Evolutionary conservation across 805 yeast species (phyloP).

Genomic region (Suhomyces emberorum): DNA sequence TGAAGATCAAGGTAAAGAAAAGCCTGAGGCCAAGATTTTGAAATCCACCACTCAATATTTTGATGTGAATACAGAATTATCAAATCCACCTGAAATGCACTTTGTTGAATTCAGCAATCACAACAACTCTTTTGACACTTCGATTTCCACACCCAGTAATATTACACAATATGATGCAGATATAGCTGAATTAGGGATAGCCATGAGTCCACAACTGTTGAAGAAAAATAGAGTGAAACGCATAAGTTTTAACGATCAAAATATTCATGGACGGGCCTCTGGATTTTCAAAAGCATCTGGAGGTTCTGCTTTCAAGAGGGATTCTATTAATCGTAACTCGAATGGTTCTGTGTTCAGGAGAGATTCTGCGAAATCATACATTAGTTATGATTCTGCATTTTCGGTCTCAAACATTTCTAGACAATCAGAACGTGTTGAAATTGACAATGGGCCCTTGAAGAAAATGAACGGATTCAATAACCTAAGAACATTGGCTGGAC

Average conservation of each 20-base stretch:
- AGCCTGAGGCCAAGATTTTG: constrained; percentile 1
- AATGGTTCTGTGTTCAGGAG: constrained; percentile 30
- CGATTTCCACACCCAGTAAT: constrained; percentile 36
- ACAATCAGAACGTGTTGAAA: constrained; percentile 12
- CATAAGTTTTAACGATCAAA: constrained; percentile 24
- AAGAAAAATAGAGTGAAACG: constrained; percentile 14
- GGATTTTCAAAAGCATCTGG: constrained; percentile 30
- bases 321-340: constrained; percentile 22
- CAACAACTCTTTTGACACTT: constrained; percentile 13
- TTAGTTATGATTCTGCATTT: constrained; percentile 58
- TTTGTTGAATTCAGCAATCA: constrained; percentile 5
- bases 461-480: constrained; percentile 52
- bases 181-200: constrained; percentile 42
- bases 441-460: constrained; percentile 24
- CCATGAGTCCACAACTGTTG: constrained; percentile 36
- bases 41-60: constrained; percentile 20
- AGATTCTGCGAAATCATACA: constrained; percentile 47
- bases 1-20: neutral
- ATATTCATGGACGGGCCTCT: constrained; percentile 15
- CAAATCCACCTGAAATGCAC: constrained; percentile 5
- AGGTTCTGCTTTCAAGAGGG: constrained; percentile 29
- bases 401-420: constrained; percentile 29
- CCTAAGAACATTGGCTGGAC: constrained; percentile 36
- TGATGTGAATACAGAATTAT: constrained; percentile 18
- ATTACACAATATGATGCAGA: constrained; percentile 39